Evolutionary conservation across 768 basidiomycete genomes (phyloP), one percentile per base, ranked within the genome.

Genomic region (Tephrocybe rancida): DNA sequence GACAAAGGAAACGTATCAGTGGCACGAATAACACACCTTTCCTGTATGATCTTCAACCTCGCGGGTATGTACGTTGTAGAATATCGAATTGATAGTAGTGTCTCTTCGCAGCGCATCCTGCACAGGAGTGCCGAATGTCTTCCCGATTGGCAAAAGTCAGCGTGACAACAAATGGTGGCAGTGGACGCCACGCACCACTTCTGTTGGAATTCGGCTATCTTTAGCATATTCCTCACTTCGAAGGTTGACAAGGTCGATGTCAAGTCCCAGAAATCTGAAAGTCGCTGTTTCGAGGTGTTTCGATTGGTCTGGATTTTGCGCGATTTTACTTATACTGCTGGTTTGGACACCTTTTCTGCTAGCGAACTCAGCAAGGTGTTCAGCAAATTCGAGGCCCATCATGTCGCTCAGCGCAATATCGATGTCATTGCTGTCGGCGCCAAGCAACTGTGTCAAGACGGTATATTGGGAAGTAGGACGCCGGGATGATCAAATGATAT

Each of bases 251-350:
- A 97, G 86, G 68, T 99, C 97, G 43, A 98, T 76, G 53, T 95
- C 92, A 42, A 90, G 72, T 2, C 82, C 94, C 49, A 92, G 75
- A 29, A 98, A 72, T 38, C 82, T 85, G 34, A 93, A 87, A 37
- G 87, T 87, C 2, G 95, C 95, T 1, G 97, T 98, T 72, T 98
- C 96, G 26, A 99, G 80, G 71, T 99, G 97, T 67, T 99, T 99
- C 27, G 92, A 95, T 73, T 98, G 96, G 37, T 95, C 94, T 0
- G 97, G 96, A 65, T 98, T 98, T 55, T 87, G 86, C 53, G 91
- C 92, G 54, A 99, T 91, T 66, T 87, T 92, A 19, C 88, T 82
- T 44, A 96, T 82, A 8, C 77, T 74, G 27, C 84, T 84, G 3
- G 82, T 77, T 27, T 76, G 61, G 11, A 88, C 62, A 11, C 78